Base-by-base conservation (phyloP, 1,284 basidiomycete genomes). In the Malassezia vespertilionis region DNA sequence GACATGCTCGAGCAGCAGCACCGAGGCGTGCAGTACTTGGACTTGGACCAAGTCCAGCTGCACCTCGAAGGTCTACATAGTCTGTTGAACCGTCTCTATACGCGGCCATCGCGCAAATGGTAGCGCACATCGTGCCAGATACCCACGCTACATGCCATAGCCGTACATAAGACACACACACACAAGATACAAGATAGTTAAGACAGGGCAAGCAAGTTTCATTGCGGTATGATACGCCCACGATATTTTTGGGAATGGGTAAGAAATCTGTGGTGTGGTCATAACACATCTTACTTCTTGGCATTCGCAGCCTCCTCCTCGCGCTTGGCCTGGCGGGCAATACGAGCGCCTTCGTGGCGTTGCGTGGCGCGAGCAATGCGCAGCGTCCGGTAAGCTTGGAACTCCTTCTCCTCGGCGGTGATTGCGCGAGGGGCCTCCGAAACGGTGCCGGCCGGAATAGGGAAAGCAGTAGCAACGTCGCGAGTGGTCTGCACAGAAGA, bases 1-100 rank as follows among this genome's bases (percentile, higher is more conserved):
- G 93, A 97, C 74, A 74, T 97, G 57, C 76, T 97, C 63, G 90
- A 97, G 74, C 71, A 93, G 86, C 91, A 96, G 83, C 93, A 95
- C 75, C 90, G 97, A 73, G 90, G 90, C 73, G 88, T 95, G 62
- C 86, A 90, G 61, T 76, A 89, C 37, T 76, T 97, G 52, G 91
- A 96, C 74, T 77, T 97, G 51, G 89, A 96, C 74, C 96, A 97
- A 69, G 91, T 97, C 44, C 89, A 95, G 73, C 75, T 97, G 56
- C 90, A 93, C 71, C 91, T 97, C 17, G 83, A 86, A 2, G 93
- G 93, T 72, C 88, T 96, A 31, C 77, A 97, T 26, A 82, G 80
- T 27, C 77, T 95, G 52, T 67, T 74, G 41, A 5, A 23, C 10
- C 36, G 40, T 20, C 21, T 44, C 2, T 50, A 23, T 32, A 11